Evolutionary conservation across 2,329 filamentous ascomycete species (phyloP), one percentile per base, ranked within the genome.

Genomic region (Colletotrichum siamense): DNA sequence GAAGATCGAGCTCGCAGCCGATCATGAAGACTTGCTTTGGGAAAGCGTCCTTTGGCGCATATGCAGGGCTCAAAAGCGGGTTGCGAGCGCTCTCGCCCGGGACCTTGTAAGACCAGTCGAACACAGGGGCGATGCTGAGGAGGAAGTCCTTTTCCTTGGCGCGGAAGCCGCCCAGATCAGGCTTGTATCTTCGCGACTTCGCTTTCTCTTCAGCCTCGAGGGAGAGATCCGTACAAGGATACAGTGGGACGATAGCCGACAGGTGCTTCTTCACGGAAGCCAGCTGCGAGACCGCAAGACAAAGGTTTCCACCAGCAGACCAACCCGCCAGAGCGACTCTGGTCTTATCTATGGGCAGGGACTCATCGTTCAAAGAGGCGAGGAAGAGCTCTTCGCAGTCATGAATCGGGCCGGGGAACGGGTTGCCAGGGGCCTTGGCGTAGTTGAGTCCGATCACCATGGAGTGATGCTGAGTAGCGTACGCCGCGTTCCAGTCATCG

Each of bases 291-390:
- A 83, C 84, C 3, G 84, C 81, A 0, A 91, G 81, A 1, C 85
- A 79, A 1, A 91, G 82, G 77, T 89, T 90, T 5, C 85, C 89
- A 24, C 89, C 89, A 0, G 89, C 89, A 18, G 87, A 89, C 81
- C 88, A 91, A 12, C 89, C 89, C 4, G 82, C 85, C 1, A 91
- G 75, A 0, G 85, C 84, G 4, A 90, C 82, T 26, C 81, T 81
- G 8, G 78, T 72, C 8, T 79, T 77, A 78, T 91, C 88, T 77
- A 90, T 83, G 3, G 88, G 88, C 2, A 91, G 83, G 1, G 81
- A 78, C 0, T 79, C 26, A 79, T 91, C 88, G 5, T 81, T 79
- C 15, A 90, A 82, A 5, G 89, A 81, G 8, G 85, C 85, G 16
- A 81, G 75, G 69, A 85, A 82, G 22, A 89, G 82, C 1, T 86